Percentiles rank a stretch among this genome's conserved stretches.
phyloP scores from a whole-genome alignment of 2,329 filamentous ascomycete genomes.

The Hortaea sp. region DNA sequence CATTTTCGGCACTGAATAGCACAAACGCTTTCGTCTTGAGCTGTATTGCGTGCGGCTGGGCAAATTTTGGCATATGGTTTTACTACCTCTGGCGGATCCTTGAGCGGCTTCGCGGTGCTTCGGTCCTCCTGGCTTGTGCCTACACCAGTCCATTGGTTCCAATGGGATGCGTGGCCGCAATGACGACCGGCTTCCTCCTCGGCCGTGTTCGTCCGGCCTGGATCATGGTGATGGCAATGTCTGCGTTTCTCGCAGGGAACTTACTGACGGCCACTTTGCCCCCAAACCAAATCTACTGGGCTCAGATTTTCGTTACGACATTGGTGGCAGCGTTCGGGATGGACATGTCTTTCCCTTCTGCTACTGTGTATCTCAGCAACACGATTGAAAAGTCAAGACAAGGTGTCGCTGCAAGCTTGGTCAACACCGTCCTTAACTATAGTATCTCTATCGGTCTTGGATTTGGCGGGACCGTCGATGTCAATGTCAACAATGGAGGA shows the following conservation, averaged over 20 bases:
- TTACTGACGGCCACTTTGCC: constrained; percentile 39
- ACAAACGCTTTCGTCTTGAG: constrained; percentile 47
- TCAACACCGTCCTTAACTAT: constrained; percentile 55
- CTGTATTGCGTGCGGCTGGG: constrained; percentile 37
- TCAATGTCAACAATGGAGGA: constrained; percentile 33
- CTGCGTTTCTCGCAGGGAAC: constrained; percentile 33
- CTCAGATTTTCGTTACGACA: constrained; percentile 49
- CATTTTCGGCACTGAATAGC: constrained; percentile 40
- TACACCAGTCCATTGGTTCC: constrained; percentile 38
- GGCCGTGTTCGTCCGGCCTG: constrained; percentile 18
- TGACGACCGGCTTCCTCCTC: constrained; percentile 27
- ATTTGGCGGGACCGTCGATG: constrained; percentile 55
- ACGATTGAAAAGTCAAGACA: constrained; percentile 37
- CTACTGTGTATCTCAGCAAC: constrained; percentile 51
- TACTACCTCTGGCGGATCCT: constrained; percentile 38
- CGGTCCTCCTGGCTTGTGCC: constrained; percentile 36
- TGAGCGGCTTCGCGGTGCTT: constrained; percentile 30
- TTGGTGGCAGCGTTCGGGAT: constrained; percentile 44
- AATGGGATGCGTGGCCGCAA: constrained; percentile 35
- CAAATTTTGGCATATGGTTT: constrained; percentile 18
- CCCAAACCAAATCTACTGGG: constrained; percentile 52
- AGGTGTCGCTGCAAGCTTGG: constrained; percentile 45
- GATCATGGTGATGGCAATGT: constrained; percentile 30
- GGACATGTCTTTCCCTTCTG: constrained; percentile 58
- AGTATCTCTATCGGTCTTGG: constrained; percentile 56